Evolutionary conservation across 176 grass and related monocot genomes (phyloP), one percentile per base, ranked within the genome.

Genomic region (Avena atlantica): DNA sequence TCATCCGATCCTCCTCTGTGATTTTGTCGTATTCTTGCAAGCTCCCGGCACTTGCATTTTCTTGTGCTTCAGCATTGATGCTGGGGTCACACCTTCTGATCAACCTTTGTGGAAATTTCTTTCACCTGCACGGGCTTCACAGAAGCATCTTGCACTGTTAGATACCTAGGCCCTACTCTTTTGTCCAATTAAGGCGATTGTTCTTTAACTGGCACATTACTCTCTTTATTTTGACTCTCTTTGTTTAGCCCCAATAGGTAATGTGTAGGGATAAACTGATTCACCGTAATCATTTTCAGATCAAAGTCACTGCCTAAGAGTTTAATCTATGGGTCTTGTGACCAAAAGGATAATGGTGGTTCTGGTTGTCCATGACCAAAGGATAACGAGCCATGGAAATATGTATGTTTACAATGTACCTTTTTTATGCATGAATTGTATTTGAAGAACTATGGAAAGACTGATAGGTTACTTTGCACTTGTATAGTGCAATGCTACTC

Each of bases 1-100:
- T 53, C 19, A 23, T 34, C 27, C 52, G 75, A 74, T 50, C n/a
- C 40, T 57, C 70, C 45, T 83, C 53, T 76, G 47, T 78, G 17
- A n/a, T 70, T 76, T 89, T 71, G 2, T 69, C 42, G 60, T 20
- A 74, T 80, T 31, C 88, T 21, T 88, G 78, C 44, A 73, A 86
- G 47, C 67, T 75, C 36, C 70, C 63, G 0, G 3, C 48, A 47
- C 82, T 78, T 49, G 16, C 12, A 80, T 52, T 56, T 89, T 79
- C 81, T 61, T 61, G 71, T 8, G 34, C 2, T 1, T 42, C 23
- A 24, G 70, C 31, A 45, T 23, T 83, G 37, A 24, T 21, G 9
- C n/a, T 53, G 10, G 10, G n/a, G 16, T 77, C 81, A 69, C 8
- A 27, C 45, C 31, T 89, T 81, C 60, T 86, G 74, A 50, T 62